These are phyloP conservation scores for Xylaria cubensis DNA, from an alignment of 495 filamentous ascomycete species.

Conservation along the genomic window DNA sequence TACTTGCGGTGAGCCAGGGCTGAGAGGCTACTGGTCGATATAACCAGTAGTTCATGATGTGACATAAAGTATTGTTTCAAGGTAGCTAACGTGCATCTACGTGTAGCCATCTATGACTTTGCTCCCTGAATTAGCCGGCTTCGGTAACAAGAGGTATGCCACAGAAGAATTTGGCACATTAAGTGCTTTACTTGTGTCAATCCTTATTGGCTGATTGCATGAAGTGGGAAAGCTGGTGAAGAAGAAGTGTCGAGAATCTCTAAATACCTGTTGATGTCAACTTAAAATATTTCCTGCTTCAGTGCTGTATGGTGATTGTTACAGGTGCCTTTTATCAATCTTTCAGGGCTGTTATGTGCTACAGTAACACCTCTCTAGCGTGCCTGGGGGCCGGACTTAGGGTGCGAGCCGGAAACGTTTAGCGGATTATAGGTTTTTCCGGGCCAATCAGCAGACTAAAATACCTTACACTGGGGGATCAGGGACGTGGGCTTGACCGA, in stretches of 20 bases:
- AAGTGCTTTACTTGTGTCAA: not conserved
- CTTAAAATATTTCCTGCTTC: not conserved
- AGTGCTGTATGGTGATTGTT: not conserved
- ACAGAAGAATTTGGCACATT: not conserved
- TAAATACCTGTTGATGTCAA: not conserved
- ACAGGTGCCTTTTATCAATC: not conserved
- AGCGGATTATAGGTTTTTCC: constrained; percentile 42
- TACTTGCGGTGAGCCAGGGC: not conserved
- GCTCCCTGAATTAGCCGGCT: constrained; percentile 5
- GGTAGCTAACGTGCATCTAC: not conserved
- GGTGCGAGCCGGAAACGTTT: constrained; percentile 36
- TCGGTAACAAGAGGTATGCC: not conserved
- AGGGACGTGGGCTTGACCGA: constrained; percentile 37
- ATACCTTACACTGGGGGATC: constrained; percentile 25
- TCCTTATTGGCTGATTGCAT: not conserved
- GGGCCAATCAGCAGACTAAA: constrained; percentile 34
- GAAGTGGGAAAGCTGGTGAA: not conserved
- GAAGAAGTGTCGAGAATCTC: not conserved
- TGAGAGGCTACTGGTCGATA: constrained; percentile 3
- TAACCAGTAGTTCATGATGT: not conserved
- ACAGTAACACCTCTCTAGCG: constrained; percentile 4
- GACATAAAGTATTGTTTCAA: constrained; percentile 5
- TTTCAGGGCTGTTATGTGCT: constrained; percentile 2
- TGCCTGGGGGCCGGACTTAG: constrained; percentile 15
- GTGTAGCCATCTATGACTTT: not conserved